phyloP scores from a whole-genome alignment of 2,329 filamentous ascomycete species.

The Stemphylium vesicarium region DNA sequence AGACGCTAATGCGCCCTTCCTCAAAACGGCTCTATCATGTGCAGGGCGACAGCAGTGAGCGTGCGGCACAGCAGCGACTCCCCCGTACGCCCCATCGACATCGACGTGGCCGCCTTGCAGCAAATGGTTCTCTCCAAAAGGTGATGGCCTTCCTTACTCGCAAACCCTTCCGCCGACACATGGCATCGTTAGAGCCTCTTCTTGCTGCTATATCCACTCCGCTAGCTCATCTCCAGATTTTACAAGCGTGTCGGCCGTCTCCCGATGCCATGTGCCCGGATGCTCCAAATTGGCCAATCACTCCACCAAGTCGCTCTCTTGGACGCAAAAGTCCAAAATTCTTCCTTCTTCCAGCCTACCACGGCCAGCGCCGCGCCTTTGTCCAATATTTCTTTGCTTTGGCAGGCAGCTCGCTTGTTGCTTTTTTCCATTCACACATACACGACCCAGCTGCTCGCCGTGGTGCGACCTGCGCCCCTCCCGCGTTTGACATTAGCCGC shows the following conservation, averaged over 20 bases:
- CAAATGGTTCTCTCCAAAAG: conserved; percentile 20
- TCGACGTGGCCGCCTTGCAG: conserved; percentile 39
- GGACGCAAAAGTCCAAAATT: neutral
- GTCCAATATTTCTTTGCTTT: neutral
- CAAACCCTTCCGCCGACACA: conserved; percentile 5
- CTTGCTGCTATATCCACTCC: neutral
- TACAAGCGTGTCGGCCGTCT: conserved; percentile 8
- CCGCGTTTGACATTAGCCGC: conserved; percentile 27
- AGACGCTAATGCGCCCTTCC: conserved; percentile 32
- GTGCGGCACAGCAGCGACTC: conserved; percentile 19
- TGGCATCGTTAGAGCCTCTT: conserved; percentile 16
- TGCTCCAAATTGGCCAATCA: conserved; percentile 15
- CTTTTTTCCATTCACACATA: neutral
- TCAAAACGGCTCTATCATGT: conserved; percentile 24
- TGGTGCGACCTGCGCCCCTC: conserved; percentile 15
- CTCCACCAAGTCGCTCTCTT: neutral
- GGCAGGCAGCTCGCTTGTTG: conserved; percentile 10
- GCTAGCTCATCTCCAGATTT: conserved; percentile 19
- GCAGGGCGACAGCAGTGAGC: conserved; percentile 22
- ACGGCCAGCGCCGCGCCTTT: conserved; percentile 1
- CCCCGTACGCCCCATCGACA: conserved; percentile 24
- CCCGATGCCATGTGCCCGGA: conserved; percentile 23
- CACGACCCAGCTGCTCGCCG: conserved; percentile 3
- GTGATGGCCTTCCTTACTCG: neutral
- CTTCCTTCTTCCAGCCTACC: conserved; percentile 8